Base-by-base conservation (phyloP, 1,139 yeast genomes). In the Lodderomyces oxycetoniae region DNA sequence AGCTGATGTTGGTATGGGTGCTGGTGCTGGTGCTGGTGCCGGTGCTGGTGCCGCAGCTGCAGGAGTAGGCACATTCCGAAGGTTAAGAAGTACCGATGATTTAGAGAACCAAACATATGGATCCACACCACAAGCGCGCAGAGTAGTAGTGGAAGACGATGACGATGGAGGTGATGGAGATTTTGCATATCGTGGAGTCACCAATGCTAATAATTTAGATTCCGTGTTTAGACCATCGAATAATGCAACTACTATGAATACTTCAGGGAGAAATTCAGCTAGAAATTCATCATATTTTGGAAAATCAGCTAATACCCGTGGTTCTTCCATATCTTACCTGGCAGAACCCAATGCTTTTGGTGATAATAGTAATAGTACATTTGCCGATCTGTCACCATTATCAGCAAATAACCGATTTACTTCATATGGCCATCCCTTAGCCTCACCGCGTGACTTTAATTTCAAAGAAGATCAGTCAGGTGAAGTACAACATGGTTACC, bases 131-230 rank as follows among this genome's bases (percentile, higher is more conserved):
- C 30, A 32, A 17, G 35, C 33, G 12, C 26, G 35, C 14, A 38
- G 42, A 5, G 40, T 40, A 14, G 17, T 19, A 11, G 52, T 46
- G 24, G 48, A 46, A 12, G 52, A 51, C 26, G 60, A 56, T 25
- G 74, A 63, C 38, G 10, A 10, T 10, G 10, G 9, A 7, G 22
- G 9, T 7, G 12, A 11, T 6, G 12, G 7, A 11, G 26, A 24
- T 24, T 68, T 61, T 39, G 63, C 55, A 34, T 68, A 68, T 48
- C 56, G 74, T 30, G 74, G 74, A 8, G 72, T 67, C n/a, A 57
- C 71, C 33, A 67, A 65, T 43, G 57, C 55, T 38, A 67, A 66
- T 44, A 68, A 68, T 41, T 53, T 67, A 22, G 73, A 67, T 38
- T 58, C 70, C 1, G 57, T 68, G 5, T 68, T 67, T 50, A 31